Base-by-base conservation (phyloP, 371 early-diverging fungal genomes). In the Parasitella parasitica region DNA sequence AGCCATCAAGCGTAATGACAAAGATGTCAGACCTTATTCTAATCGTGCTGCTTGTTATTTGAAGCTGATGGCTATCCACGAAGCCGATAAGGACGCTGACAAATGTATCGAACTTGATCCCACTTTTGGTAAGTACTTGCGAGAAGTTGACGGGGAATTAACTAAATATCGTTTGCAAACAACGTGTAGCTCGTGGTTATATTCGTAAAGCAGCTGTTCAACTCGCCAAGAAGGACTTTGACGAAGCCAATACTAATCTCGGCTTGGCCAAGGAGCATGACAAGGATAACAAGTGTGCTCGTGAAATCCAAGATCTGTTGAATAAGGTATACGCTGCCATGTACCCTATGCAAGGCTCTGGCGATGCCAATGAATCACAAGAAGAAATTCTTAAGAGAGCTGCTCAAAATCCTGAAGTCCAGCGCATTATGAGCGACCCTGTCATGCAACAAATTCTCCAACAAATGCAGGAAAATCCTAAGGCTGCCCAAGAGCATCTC, bases 41-140 rank as follows among this genome's bases (percentile, higher is more conserved):
- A 99, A 99, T 89, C 92, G 99, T 71, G 94, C 99, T 15, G 97
- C 94, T 32, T 93, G 94, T 76, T 96, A 96, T 81, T 89, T 89
- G 58, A 99, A 99, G 83, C 78, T 99, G 60, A 87, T 94, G 89
- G 97, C 97, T 18, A 67, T 95, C 35, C 85, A 93, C 38, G 98
- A 98, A 75, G 99, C 97, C 20, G 81, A 94, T 68, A 95, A 93
- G 84, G 99, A 98, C 82, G 94, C 94, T 68, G 91, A 97, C 35
- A 86, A 82, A 56, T 95, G 96, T 64, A 86, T 99, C 49, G 75
- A 83, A 43, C 71, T 97, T 20, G 97, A 99, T 70, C 89, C 91
- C 38, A 85, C 82, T 32, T 99, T 96, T 70, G 73, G 85, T 85
- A 82, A 75, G 74, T 70, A 3, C 4, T 34, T 41, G 2, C 38